phyloP scores from a whole-genome alignment of 106 monocot genomes.

The Iris macrosiphon region DNA sequence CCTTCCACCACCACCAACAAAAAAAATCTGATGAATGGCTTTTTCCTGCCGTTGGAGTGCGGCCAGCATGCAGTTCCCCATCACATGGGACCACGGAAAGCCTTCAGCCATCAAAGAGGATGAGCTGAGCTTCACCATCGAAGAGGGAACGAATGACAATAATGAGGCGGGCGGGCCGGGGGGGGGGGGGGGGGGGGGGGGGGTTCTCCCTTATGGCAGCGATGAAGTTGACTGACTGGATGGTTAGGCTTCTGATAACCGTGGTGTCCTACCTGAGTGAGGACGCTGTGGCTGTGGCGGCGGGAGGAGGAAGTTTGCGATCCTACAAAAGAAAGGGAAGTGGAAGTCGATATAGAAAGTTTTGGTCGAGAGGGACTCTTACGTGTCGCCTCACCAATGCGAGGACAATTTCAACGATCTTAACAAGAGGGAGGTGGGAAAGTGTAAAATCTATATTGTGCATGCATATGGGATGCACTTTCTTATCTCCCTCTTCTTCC shows the following conservation, averaged over 20 bases:
- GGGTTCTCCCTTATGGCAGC: slow-evolving; percentile 3
- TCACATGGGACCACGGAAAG: no score
- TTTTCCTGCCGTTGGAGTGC: background rate
- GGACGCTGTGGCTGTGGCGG: background rate
- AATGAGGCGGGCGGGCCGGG: slow-evolving; percentile 11
- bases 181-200: background rate
- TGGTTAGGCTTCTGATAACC: slow-evolving; percentile 2
- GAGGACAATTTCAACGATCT: slow-evolving; percentile 13
- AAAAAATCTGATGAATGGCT: no score
- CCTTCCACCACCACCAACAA: background rate
- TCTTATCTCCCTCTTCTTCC: no score
- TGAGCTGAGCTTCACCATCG: background rate
- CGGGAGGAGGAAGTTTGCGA: background rate
- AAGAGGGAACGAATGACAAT: slow-evolving; percentile 33
- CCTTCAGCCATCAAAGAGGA: background rate
- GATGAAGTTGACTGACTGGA: slow-evolving; percentile 9
- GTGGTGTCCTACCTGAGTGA: slow-evolving; percentile 2
- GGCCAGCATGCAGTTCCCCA: no score
- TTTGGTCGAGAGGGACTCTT: slow-evolving; percentile 3
- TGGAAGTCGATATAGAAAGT: slow-evolving; percentile 4
- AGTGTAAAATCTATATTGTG: no score
- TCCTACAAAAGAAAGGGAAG: slow-evolving; percentile 11
- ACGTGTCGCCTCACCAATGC: slow-evolving; percentile 6
- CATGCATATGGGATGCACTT: no score
- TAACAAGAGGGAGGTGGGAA: slow-evolving; percentile 11